Conservation (phyloP, 2,329 filamentous ascomycete species). For the Cytospora piceae region DNA sequence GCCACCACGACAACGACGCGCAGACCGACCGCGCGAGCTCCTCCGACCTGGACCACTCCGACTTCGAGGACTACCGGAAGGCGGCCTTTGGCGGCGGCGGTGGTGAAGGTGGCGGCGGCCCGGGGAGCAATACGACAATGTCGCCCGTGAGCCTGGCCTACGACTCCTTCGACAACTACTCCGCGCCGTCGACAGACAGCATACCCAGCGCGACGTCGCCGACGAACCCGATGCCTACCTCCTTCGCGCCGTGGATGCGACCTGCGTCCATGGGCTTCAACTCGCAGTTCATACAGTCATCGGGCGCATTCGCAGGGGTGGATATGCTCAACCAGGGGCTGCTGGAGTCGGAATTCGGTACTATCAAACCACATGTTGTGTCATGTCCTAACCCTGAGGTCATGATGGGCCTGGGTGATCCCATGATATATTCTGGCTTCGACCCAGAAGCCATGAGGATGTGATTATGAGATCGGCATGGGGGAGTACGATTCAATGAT, state of each 20-base stretch:
- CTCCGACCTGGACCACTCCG: conserved; percentile 59
- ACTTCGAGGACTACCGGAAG: conserved; percentile 60
- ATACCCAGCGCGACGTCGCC: conserved; percentile 42
- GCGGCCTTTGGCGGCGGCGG: conserved; percentile 47
- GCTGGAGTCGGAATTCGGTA: conserved; percentile 56
- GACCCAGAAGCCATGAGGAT: conserved; percentile 50
- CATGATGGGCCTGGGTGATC: conserved; percentile 61
- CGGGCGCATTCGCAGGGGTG: conserved; percentile 47
- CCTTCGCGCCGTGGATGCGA: conserved; percentile 28
- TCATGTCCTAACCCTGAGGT: conserved; percentile 56
- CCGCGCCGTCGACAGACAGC: conserved; percentile 33
- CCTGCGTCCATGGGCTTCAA: conserved; percentile 40
- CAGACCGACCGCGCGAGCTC: conserved; percentile 57
- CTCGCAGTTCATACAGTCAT: conserved; percentile 48
- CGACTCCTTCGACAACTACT: conserved; percentile 46
- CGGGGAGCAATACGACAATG: conserved; percentile 48
- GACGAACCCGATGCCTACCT: conserved; percentile 32
- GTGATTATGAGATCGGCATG: conserved; percentile 32
- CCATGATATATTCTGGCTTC: conserved; percentile 61
- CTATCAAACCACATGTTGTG: conserved; percentile 59
- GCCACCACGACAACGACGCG: conserved; percentile 40
- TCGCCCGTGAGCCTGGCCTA: conserved; percentile 59
- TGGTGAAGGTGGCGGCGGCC: conserved; percentile 38
- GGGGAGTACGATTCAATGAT: neutral
- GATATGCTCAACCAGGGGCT: conserved; percentile 54